These are phyloP conservation scores for Hippophae tibetana DNA, from an alignment of 306 rosid genomes.

Conservation along the genomic window DNA sequence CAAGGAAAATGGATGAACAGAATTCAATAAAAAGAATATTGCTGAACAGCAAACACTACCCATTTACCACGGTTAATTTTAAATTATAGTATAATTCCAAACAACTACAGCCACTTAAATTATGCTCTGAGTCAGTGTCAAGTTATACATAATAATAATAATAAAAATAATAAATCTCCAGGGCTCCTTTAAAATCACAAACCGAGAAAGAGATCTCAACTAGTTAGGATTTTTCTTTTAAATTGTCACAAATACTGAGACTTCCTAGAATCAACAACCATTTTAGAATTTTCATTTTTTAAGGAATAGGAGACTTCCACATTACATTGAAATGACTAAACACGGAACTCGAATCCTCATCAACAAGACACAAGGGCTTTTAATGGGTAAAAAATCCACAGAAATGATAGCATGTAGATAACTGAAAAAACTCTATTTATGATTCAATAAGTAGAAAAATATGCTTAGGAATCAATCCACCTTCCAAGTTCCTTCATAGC, in stretches of 20 bases:
- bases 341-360: not conserved
- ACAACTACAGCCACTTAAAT: not conserved
- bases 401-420: not conserved
- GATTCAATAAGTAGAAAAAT: not conserved
- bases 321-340: not conserved
- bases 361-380: not conserved
- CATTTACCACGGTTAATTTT: not conserved
- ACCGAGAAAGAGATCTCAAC: no score
- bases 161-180: no score
- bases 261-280: no score
- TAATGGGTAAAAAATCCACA: not conserved
- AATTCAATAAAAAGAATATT: not conserved
- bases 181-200: no score
- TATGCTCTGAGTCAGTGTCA: not conserved
- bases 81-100: not conserved
- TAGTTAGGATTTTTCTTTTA: no score
- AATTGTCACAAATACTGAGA: no score
- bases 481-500: conserved; percentile 51
- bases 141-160: no score
- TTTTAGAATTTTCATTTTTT: no score
- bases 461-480: conserved; percentile 10
- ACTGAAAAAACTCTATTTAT: not conserved
- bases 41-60: not conserved
- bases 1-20: not conserved
- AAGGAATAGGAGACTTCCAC: not conserved